phyloP scores from a whole-genome alignment of 73 alveolate species.

The Effrenium voratum region DNA sequence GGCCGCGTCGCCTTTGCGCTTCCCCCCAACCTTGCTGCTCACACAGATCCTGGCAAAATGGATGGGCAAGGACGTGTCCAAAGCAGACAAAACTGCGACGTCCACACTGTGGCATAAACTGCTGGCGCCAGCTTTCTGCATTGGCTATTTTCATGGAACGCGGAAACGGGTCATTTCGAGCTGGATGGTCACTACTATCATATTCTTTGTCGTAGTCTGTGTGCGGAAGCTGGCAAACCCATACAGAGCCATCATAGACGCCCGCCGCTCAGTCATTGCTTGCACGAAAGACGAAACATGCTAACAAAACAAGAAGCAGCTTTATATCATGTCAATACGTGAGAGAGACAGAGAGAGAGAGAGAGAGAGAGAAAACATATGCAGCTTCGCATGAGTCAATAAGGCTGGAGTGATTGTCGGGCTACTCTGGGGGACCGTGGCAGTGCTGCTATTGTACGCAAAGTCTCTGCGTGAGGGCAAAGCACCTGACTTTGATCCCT shows the following conservation, averaged over 20 bases:
- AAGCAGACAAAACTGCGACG: constrained; percentile 13
- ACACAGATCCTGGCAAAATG: constrained; percentile 9
- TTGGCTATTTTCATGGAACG: constrained; percentile 86
- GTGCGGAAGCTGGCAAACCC: constrained; percentile 79
- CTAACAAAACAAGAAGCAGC: too few species aligned
- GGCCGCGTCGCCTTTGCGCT: constrained; percentile 64
- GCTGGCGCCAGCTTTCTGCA: constrained; percentile 77
- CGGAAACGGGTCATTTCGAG: constrained; percentile 61
- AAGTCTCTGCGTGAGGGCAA: constrained; percentile 57
- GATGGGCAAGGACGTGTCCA: constrained; percentile 22
- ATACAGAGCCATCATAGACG: constrained; percentile 83
- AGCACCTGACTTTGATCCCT: constrained; percentile 80
- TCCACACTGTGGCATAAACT: constrained; percentile 53
- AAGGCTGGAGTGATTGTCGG: constrained; percentile 93
- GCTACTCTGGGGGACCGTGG: constrained; percentile 80
- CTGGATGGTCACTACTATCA: constrained; percentile 58
- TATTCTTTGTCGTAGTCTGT: constrained; percentile 57
- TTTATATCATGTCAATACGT: too few species aligned
- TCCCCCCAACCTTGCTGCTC: constrained; percentile 45
- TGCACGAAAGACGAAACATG: too few species aligned
- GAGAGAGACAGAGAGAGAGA: background rate
- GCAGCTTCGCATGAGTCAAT: background rate
- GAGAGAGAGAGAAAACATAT: background rate
- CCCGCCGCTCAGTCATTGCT: background rate
- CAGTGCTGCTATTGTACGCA: constrained; percentile 45